Conservation (phyloP, 177 flowering plant genomes). For the Vitis hybrid region DNA sequence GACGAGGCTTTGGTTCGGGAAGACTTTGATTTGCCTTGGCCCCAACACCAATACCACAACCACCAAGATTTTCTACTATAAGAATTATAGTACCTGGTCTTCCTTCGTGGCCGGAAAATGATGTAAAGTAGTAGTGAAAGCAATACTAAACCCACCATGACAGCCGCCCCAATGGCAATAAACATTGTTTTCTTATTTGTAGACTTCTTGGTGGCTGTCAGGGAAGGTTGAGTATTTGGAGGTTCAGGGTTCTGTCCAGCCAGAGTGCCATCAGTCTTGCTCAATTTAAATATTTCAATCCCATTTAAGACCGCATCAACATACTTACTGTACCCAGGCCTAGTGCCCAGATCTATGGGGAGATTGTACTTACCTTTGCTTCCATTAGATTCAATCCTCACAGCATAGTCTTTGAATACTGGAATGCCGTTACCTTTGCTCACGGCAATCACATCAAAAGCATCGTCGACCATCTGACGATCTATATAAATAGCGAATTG, state of each 20-base stretch:
- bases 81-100: too few relatives aligned
- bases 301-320: slow-evolving; percentile 35
- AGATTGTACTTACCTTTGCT: slow-evolving; percentile 11
- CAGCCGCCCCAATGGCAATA: too few relatives aligned
- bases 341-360: slow-evolving; percentile 10
- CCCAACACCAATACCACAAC: not conserved
- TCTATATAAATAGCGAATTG: slow-evolving; percentile 20
- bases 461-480: slow-evolving; percentile 9
- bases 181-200: not conserved
- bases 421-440: slow-evolving; percentile 25
- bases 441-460: slow-evolving; percentile 18
- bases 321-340: not conserved
- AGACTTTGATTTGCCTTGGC: slow-evolving; percentile 5
- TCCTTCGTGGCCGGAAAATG: too few relatives aligned
- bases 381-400: not conserved
- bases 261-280: slow-evolving; percentile 13
- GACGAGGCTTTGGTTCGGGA: slow-evolving; percentile 4
- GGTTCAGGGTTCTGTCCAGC: slow-evolving; percentile 27
- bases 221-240: too few relatives aligned
- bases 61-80: too few relatives aligned
- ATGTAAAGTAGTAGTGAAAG: too few relatives aligned
- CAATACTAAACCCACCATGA: too few relatives aligned
- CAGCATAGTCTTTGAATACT: slow-evolving; percentile 20
- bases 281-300: slow-evolving; percentile 33
- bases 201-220: not conserved